phyloP scores from a whole-genome alignment of 305 asterid genomes.

The Rubia balearica region DNA sequence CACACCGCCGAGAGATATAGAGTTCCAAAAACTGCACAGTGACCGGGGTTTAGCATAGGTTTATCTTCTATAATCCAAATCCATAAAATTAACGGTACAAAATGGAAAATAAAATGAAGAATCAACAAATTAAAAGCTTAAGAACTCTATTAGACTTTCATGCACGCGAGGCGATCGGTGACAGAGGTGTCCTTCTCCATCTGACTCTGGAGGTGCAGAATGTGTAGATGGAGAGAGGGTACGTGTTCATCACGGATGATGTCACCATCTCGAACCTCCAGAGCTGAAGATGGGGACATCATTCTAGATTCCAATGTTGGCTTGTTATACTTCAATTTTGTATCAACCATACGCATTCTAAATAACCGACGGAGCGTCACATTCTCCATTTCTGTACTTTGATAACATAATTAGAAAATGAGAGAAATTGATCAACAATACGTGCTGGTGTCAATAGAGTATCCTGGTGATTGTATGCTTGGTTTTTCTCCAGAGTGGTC shows the following conservation, averaged over 20 bases:
- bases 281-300: no score
- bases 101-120: not conserved
- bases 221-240: slow-evolving; percentile 76
- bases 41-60: slow-evolving; percentile 27
- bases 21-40: slow-evolving; percentile 4
- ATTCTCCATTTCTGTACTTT: no score
- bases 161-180: slow-evolving; percentile 85
- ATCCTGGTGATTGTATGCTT: no score
- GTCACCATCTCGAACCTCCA: slow-evolving; percentile 30
- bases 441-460: no score
- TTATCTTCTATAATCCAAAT: slow-evolving; percentile 5
- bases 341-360: no score
- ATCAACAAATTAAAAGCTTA: not conserved
- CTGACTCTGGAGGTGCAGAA: slow-evolving; percentile 72
- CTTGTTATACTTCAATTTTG: no score
- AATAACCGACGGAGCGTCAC: no score
- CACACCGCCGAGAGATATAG: slow-evolving; percentile 10
- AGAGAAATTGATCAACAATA: no score
- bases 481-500: no score
- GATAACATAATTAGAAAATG: no score
- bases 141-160: slow-evolving; percentile 69
- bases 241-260: slow-evolving; percentile 65
- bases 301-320: no score
- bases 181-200: slow-evolving; percentile 89
- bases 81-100: not conserved